These are phyloP conservation scores for Macaranga tanarius DNA, from an alignment of 441 rosid species.

Conservation along the genomic window DNA sequence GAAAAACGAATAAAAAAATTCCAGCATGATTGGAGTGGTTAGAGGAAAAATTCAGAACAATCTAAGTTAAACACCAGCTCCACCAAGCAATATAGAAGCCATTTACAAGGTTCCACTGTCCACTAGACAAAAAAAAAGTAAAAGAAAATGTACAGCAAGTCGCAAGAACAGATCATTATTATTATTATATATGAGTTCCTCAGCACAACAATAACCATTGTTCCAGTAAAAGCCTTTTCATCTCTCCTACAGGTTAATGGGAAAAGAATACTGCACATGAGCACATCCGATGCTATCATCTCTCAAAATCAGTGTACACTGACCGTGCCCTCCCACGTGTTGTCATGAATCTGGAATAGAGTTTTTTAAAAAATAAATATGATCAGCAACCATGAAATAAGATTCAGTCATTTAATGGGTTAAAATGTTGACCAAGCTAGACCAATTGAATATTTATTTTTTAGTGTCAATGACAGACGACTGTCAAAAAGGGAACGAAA, in stretches of 20 bases:
- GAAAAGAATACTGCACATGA: background rate
- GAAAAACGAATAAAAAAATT: too few relatives aligned
- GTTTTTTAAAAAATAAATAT: background rate
- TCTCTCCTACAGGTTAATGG: background rate
- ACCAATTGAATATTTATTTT: background rate
- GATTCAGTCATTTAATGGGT: background rate
- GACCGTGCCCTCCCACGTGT: background rate
- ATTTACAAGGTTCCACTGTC: background rate
- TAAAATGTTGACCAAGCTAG: background rate
- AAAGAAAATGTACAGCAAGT: background rate
- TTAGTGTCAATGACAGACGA: background rate
- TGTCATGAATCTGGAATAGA: background rate
- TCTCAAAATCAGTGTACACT: background rate
- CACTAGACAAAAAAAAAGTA: background rate
- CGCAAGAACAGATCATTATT: background rate
- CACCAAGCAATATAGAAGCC: background rate
- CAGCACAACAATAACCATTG: background rate
- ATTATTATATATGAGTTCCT: too few relatives aligned
- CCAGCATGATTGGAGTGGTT: too few relatives aligned
- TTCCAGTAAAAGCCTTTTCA: background rate
- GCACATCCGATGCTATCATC: background rate
- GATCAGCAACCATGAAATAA: background rate
- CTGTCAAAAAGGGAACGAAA: too few relatives aligned
- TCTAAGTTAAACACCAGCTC: background rate
- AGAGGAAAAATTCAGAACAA: too few relatives aligned